phyloP scores from a whole-genome alignment of 2,329 filamentous ascomycete species.

The Fusarium hainanense region DNA sequence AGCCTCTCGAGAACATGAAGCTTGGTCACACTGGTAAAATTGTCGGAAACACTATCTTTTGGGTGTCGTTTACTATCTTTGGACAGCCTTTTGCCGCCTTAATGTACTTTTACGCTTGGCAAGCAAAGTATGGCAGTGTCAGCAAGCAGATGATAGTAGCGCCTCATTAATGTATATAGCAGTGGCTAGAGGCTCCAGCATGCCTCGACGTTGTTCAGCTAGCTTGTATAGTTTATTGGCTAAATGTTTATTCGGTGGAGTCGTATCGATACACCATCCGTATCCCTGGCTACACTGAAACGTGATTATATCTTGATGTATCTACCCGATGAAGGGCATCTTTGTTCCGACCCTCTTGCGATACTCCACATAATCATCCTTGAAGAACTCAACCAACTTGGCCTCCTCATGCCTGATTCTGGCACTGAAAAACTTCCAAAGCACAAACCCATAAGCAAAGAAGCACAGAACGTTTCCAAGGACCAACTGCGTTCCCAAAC shows the following conservation, averaged over 20 bases:
- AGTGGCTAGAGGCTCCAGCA: neutral
- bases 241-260: conserved; percentile 9
- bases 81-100: conserved; percentile 93
- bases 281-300: neutral
- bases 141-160: conserved; percentile 56
- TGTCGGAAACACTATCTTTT: conserved; percentile 93
- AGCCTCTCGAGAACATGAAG: conserved; percentile 81
- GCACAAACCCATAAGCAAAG: conserved; percentile 74
- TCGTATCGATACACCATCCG: conserved; percentile 1
- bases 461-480: conserved; percentile 87
- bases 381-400: conserved; percentile 84
- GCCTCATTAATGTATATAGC: conserved; percentile 5
- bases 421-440: conserved; percentile 86
- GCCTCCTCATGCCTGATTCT: conserved; percentile 84
- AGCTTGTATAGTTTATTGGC: conserved; percentile 6
- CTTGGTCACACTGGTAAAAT: conserved; percentile 77
- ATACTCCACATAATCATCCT: conserved; percentile 82
- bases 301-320: neutral
- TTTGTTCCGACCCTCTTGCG: conserved; percentile 75
- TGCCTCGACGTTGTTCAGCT: conserved; percentile 1
- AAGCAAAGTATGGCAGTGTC: conserved; percentile 93
- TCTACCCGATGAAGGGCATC: conserved; percentile 74
- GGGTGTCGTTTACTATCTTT: conserved; percentile 94
- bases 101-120: conserved; percentile 98
- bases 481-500: conserved; percentile 90